Evolutionary conservation across 176 grass and related monocot species (phyloP).

Genomic region (Oryza officinalis): DNA sequence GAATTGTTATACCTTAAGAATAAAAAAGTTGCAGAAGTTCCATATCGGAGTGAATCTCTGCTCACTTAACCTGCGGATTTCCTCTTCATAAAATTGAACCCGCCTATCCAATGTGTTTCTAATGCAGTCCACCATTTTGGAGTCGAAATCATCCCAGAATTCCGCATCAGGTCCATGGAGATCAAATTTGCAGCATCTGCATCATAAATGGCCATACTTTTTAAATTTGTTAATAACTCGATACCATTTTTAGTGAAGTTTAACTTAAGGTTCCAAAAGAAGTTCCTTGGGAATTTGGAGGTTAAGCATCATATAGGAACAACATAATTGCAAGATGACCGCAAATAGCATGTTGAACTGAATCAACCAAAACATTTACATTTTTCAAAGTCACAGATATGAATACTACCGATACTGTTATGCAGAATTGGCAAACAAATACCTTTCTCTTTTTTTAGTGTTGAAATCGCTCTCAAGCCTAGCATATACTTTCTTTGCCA

Average conservation of each 20-base stretch:
- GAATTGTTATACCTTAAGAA: constrained; percentile 73
- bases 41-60: constrained; percentile 87
- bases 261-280: neutral
- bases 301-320: constrained; percentile 20
- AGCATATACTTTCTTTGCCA: constrained; percentile 93
- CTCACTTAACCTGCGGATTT: constrained; percentile 92
- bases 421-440: constrained; percentile 11
- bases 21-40: constrained; percentile 99
- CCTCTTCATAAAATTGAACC: constrained; percentile 96
- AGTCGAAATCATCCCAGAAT: constrained; percentile 97
- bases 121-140: constrained; percentile 89
- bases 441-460: constrained; percentile 96
- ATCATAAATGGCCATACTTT: constrained; percentile 22
- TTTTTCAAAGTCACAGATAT: neutral
- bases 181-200: constrained; percentile 98
- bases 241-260: constrained; percentile 13
- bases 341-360: constrained; percentile 2
- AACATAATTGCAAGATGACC: neutral
- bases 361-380: constrained; percentile 27
- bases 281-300: constrained; percentile 24
- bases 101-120: constrained; percentile 91
- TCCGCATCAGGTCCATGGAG: constrained; percentile 74
- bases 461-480: constrained; percentile 97
- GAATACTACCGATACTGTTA: constrained; percentile 12
- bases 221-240: constrained; percentile 11